These are phyloP conservation scores for Elsinoe batatas DNA, from an alignment of 2,329 filamentous ascomycete species.

Conservation along the genomic window DNA sequence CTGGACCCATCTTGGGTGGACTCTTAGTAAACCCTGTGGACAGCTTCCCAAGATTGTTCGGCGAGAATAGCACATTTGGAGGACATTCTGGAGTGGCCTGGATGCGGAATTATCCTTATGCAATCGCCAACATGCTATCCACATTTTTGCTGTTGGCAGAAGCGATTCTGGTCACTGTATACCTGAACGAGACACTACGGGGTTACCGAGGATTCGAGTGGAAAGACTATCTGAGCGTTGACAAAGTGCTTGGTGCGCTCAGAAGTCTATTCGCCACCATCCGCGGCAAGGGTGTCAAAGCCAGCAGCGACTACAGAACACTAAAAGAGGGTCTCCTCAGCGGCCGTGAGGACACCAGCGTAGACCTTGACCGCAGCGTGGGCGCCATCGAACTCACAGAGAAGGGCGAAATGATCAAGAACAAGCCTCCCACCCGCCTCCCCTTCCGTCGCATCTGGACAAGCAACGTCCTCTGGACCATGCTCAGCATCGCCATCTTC, in stretches of 20 bases:
- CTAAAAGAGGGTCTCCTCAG: constrained; percentile 26
- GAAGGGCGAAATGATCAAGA: constrained; percentile 22
- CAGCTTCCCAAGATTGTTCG: constrained; percentile 49
- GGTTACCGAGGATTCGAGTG: constrained; percentile 18
- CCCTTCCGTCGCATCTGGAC: constrained; percentile 44
- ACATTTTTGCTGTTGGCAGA: constrained; percentile 46
- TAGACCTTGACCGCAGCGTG: constrained; percentile 25
- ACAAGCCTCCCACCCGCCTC: constrained; percentile 33
- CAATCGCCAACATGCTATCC: constrained; percentile 53
- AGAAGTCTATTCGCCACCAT: background rate
- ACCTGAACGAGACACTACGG: constrained; percentile 46
- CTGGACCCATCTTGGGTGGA: constrained; percentile 47
- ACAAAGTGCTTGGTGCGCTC: background rate
- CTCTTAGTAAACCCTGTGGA: constrained; percentile 51
- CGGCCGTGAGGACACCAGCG: constrained; percentile 21
- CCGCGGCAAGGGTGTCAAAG: constrained; percentile 19
- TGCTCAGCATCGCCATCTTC: constrained; percentile 57
- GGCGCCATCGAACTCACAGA: constrained; percentile 27
- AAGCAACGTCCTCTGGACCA: constrained; percentile 44
- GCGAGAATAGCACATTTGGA: constrained; percentile 44
- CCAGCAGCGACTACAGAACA: constrained; percentile 20
- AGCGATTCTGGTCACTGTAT: constrained; percentile 45
- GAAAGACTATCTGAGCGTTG: constrained; percentile 4
- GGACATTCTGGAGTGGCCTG: constrained; percentile 46
- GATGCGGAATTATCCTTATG: constrained; percentile 54